Conservation (phyloP, 2,329 filamentous ascomycete species). For the Monosporascus sp. region DNA sequence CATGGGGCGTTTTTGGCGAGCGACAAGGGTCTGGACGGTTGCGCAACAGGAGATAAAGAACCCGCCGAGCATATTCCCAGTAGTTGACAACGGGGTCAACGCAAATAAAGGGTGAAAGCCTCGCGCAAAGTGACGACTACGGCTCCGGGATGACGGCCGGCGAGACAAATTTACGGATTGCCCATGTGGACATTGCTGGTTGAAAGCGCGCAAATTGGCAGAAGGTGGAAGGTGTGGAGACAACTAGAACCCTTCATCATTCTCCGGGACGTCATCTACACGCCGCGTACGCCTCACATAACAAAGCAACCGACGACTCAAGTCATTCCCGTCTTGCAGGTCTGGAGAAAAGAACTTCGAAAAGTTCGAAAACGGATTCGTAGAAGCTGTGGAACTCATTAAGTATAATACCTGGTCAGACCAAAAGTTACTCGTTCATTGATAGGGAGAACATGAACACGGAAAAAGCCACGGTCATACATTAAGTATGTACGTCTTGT, state of each 20-base stretch:
- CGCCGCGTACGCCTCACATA: no score
- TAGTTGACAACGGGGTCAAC: not conserved
- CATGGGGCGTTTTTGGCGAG: constrained; percentile 17
- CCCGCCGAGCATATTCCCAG: constrained; percentile 1
- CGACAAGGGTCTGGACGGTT: constrained; percentile 21
- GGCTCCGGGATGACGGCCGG: not conserved
- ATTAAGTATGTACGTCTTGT: not conserved
- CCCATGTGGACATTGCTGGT: not conserved
- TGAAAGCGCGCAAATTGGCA: not conserved
- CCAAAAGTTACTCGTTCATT: no score
- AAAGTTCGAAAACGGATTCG: not conserved
- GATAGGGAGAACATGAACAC: not conserved
- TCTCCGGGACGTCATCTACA: not conserved
- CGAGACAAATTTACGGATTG: not conserved
- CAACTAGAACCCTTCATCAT: not conserved
- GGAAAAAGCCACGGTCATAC: not conserved
- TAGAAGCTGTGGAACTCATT: not conserved
- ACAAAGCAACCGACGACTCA: not conserved
- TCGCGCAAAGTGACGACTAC: not conserved
- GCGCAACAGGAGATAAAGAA: constrained; percentile 15
- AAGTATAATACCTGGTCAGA: no score
- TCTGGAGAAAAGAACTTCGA: not conserved
- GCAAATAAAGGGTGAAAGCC: not conserved
- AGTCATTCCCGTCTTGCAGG: not conserved
- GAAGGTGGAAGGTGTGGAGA: not conserved